Base-by-base conservation (phyloP, 2,329 filamentous ascomycete species). In the Ophiostoma himal-ulmi region DNA sequence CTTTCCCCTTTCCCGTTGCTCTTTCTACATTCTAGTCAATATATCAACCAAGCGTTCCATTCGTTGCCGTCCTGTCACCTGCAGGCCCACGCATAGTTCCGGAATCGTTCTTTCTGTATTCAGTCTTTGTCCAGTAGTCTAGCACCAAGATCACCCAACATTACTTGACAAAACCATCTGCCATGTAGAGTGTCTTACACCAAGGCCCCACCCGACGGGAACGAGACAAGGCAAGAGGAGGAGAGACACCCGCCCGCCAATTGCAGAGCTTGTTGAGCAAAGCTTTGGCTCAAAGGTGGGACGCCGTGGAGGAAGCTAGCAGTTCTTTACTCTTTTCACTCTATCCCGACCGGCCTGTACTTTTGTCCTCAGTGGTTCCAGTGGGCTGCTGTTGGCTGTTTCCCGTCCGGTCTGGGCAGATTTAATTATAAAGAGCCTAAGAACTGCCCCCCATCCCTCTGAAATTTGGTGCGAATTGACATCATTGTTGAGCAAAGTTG, bases 351-450 rank as follows among this genome's bases (percentile, higher is more conserved):
- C 44, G 44, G 17, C 44, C 44, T 48, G 44, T 48, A 48, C 44
- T 48, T 48, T n/a, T 48, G 44, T 30, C 26, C 37, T 64, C 54
- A 68, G 60, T 52, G 48, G 57, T 26, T 26, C 3, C 57, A 22
- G 57, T 34, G 11, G 20, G 30, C 30, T 30, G 30, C 30, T 30
- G 30, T 30, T 30, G 30, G 30, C 30, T 30, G 57, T 68, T 57
- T 54, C 20, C 30, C 37, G 34, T 60, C 26, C 26, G 11, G 26
- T 34, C 68, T 54, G 52, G 64, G 34, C 62, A n/a, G 62, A 36
- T 44, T 67, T 57, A 66, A 37, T 70, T 70, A 71, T 71, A 71
- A 71, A 69, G 67, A 67, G 70, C 67, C 70, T 69, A 20, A 44
- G 36, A 57, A 64, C 13, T 62, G 22, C 44, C 54, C 67, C 64